These are phyloP conservation scores for Chrysosporium keratinophilum DNA, from an alignment of 2,329 filamentous ascomycete species.

Conservation along the genomic window DNA sequence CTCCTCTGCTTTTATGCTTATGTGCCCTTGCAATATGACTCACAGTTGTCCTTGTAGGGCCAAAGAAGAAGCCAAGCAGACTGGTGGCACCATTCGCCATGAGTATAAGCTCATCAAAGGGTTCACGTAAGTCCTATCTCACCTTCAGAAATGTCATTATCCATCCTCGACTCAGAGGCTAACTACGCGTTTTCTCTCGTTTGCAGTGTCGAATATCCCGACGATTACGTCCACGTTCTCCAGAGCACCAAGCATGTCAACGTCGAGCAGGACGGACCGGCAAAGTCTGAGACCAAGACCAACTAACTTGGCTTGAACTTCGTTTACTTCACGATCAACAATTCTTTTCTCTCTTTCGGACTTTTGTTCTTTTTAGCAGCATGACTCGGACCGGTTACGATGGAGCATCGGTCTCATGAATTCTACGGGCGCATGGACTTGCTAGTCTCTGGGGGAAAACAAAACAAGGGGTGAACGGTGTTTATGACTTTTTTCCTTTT, in stretches of 20 bases:
- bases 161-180: background rate
- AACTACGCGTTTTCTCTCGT: background rate
- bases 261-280: slow-evolving; percentile 63
- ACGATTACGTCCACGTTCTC: slow-evolving; percentile 56
- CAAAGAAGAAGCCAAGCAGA: slow-evolving; percentile 61
- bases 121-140: slow-evolving; percentile 58
- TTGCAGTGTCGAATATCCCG: slow-evolving; percentile 59
- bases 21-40: background rate
- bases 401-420: background rate
- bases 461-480: slow-evolving; percentile 3
- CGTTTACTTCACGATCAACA: background rate
- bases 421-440: background rate
- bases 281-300: slow-evolving; percentile 50
- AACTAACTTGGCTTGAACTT: background rate
- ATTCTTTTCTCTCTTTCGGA: background rate
- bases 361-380: background rate
- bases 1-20: background rate
- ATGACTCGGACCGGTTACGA: background rate
- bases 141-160: background rate
- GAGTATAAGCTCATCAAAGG: slow-evolving; percentile 84
- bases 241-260: slow-evolving; percentile 61
- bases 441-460: background rate
- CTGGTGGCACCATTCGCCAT: slow-evolving; percentile 75
- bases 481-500: background rate
- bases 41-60: slow-evolving; percentile 42